A percentile compares a stretch with the other conserved stretches of the same genome.
Conservation (phyloP, 805 yeast genomes). For the Teunomyces gatunensis region DNA sequence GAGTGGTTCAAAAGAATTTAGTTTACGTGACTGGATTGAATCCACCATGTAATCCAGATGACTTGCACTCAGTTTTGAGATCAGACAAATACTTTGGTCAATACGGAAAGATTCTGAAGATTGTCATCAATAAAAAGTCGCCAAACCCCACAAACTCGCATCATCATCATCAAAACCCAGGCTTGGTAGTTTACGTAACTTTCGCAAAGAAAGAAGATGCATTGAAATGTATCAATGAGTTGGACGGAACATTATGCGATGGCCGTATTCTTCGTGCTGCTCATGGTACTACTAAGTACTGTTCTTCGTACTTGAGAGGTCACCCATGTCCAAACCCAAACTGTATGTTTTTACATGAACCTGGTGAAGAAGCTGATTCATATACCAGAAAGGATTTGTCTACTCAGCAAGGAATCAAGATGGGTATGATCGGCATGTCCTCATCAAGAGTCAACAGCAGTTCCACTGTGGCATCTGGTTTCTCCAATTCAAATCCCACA, state of each 20-base stretch:
- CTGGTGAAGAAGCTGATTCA: conserved; percentile 98
- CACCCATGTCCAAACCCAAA: conserved; percentile 97
- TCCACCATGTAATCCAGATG: conserved; percentile 80
- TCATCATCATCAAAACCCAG: conserved; percentile 56
- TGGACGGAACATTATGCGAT: conserved; percentile 90
- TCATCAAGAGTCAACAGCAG: conserved; percentile 15
- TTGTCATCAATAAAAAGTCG: conserved; percentile 82
- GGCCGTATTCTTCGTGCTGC: conserved; percentile 91
- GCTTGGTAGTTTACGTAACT: conserved; percentile 94
- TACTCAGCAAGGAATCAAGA: conserved; percentile 66
- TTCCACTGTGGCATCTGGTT: conserved; percentile 1
- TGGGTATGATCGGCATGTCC: conserved; percentile 43
- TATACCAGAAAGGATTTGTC: conserved; percentile 87
- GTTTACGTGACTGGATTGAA: conserved; percentile 95
- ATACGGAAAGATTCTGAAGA: conserved; percentile 91
- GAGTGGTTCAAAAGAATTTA: conserved; percentile 96
- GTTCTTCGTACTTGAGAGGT: conserved; percentile 93
- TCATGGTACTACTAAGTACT: conserved; percentile 97
- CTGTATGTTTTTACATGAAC: conserved; percentile 98
- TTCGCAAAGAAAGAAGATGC: conserved; percentile 94
- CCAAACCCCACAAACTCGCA: conserved; percentile 38
- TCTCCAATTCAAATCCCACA: conserved; percentile 7
- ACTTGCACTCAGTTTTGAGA: conserved; percentile 75
- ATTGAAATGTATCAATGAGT: conserved; percentile 84
- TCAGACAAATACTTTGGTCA: conserved; percentile 97